A percentile compares a stretch with the other conserved stretches of the same genome.
phyloP scores from a whole-genome alignment of 768 basidiomycete genomes.

The Russula virescens region DNA sequence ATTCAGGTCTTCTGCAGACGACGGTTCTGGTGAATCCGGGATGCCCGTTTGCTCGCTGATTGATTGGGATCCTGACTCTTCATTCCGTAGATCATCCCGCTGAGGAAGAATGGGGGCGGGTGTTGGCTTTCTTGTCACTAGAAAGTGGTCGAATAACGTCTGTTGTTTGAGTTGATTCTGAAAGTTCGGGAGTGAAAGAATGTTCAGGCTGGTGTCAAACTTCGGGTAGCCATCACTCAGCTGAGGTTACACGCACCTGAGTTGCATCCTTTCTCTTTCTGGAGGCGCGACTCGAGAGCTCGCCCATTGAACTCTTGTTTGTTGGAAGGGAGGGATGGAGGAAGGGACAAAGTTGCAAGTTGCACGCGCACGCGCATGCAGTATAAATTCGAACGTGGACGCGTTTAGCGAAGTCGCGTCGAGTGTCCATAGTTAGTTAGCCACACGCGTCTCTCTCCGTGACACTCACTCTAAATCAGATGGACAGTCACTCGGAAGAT shows the following conservation, averaged over 20 bases:
- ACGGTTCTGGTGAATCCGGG: neutral
- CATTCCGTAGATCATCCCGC: neutral
- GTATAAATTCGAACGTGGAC: neutral
- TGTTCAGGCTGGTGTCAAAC: neutral
- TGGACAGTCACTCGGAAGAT: slow-evolving; percentile 7
- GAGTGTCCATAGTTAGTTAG: neutral
- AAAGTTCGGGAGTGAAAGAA: neutral
- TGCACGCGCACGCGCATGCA: neutral
- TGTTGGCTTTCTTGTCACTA: neutral
- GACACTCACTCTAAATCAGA: neutral
- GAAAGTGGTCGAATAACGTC: slow-evolving; percentile 26
- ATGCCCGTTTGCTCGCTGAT: neutral
- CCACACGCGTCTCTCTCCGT: neutral
- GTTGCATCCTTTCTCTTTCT: slow-evolving; percentile 4
- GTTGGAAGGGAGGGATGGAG: neutral
- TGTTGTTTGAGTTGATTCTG: slow-evolving; percentile 26
- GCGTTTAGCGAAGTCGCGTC: slow-evolving; percentile 1
- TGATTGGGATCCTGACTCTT: neutral
- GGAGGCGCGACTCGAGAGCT: slow-evolving; percentile 1
- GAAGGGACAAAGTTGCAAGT: neutral
- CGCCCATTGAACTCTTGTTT: neutral
- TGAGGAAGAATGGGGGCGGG: neutral
- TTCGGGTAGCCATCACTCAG: neutral
- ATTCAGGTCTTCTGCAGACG: neutral
- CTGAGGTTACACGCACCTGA: slow-evolving; percentile 2